A percentile compares a stretch with the other conserved stretches of the same genome.
Evolutionary conservation across 129 eudicot species (phyloP).

Genomic region (Kitagawia praeruptora): DNA sequence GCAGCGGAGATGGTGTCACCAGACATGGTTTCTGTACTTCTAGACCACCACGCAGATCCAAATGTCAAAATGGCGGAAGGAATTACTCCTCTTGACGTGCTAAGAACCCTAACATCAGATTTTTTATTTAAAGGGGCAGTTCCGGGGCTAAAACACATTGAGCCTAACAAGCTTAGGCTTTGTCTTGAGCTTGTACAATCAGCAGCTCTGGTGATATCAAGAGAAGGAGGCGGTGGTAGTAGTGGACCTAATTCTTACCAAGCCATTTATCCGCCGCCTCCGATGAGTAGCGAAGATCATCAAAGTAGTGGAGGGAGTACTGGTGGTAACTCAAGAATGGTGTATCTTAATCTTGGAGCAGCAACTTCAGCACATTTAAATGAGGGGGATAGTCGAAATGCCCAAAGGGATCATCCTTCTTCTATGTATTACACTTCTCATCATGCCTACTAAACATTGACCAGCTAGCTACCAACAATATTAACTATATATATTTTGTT

Average conservation of each 20-base stretch:
- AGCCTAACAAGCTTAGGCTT: conserved; percentile 90
- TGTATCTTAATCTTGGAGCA: conserved; percentile 66
- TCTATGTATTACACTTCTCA: conserved; percentile 58
- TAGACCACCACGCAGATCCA: conserved; percentile 97
- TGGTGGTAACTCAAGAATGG: conserved; percentile 62
- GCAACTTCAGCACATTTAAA: conserved; percentile 46
- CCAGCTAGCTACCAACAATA: background rate
- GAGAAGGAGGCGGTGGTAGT: conserved; percentile 57
- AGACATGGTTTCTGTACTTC: conserved; percentile 90
- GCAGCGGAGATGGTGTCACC: conserved; percentile 98
- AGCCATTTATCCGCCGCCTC: conserved; percentile 33
- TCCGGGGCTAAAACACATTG: conserved; percentile 72
- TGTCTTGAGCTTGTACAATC: conserved; percentile 91
- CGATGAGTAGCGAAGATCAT: conserved; percentile 31
- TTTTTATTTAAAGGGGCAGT: conserved; percentile 84
- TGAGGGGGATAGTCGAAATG: conserved; percentile 30
- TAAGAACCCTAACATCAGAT: conserved; percentile 87
- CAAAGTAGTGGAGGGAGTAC: conserved; percentile 38
- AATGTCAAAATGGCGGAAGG: conserved; percentile 73
- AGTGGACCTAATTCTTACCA: conserved; percentile 14
- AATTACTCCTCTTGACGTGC: conserved; percentile 74
- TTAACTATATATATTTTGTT: background rate
- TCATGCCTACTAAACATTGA: conserved; percentile 51
- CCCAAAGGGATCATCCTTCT: conserved; percentile 33
- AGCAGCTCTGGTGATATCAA: conserved; percentile 84